These are phyloP conservation scores for Ailanthus altissimus DNA, from an alignment of 345 rosid species.

Conservation along the genomic window DNA sequence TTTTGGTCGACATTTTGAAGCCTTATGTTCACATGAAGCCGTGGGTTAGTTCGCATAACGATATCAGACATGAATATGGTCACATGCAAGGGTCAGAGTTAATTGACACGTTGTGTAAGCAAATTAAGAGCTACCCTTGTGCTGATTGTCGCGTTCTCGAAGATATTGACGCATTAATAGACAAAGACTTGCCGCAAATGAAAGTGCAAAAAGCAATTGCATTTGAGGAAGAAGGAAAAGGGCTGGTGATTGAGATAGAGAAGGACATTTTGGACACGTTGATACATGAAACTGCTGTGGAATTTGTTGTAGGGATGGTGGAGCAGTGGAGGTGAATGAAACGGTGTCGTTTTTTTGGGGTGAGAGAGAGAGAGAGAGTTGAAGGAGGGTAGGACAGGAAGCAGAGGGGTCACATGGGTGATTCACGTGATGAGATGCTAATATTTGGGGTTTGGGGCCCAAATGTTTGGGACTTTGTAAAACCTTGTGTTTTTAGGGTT, in stretches of 20 bases:
- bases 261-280: conserved; percentile 48
- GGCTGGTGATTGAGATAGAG: conserved; percentile 49
- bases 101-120: conserved; percentile 33
- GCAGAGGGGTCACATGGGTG: conserved; percentile 54
- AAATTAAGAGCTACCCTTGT: conserved; percentile 43
- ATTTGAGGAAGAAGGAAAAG: conserved; percentile 58
- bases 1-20: conserved; percentile 54
- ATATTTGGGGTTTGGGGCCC: conserved; percentile 36
- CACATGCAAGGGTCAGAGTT: conserved; percentile 43
- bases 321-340: conserved; percentile 12
- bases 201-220: conserved; percentile 21
- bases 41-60: conserved; percentile 29
- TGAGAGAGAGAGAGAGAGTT: neutral
- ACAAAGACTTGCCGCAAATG: conserved; percentile 45
- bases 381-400: conserved; percentile 16
- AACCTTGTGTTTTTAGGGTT: neutral
- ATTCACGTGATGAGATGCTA: conserved; percentile 69
- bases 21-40: conserved; percentile 55
- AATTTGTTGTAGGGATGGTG: conserved; percentile 1
- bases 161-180: conserved; percentile 64
- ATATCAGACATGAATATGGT: neutral
- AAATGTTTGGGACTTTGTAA: conserved; percentile 24
- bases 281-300: conserved; percentile 47
- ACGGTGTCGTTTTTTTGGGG: conserved; percentile 25
- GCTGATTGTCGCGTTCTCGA: conserved; percentile 63